Evolutionary conservation across 2,329 filamentous ascomycete species (phyloP), one percentile per base, ranked within the genome.

Genomic region (Diaporthe eres): DNA sequence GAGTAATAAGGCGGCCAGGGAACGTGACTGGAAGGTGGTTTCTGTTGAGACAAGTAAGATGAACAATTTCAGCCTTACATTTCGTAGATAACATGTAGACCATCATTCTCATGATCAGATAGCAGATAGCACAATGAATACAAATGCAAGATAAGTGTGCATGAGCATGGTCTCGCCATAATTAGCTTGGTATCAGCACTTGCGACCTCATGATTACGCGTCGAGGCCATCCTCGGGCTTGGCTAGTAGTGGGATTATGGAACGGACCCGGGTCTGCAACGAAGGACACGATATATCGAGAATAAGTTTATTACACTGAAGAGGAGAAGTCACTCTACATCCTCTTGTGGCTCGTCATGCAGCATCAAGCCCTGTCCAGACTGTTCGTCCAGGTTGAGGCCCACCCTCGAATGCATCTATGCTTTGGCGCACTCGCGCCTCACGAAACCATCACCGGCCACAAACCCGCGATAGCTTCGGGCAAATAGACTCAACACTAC

Each of bases 241-340:
- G 65, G 65, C 49, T 70, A 6, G n/a, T 34, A 37, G 6, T 7
- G 65, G 8, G 10, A 70, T 28, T 55, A 55, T 42, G 8, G 34
- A 53, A 42, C 22, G 34, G 65, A 34, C n/a, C 65, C 34, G 49
- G 65, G 65, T 70, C 65, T 70, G 65, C 65, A 70, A 25, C 19
- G 34, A 70, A 42, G 9, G n/a, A 39, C 13, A 42, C 2, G 22
- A 55, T 2, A 31, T 53, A 3, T 70, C 47, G n/a, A 42, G 28
- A 6, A 28, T 15, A 22, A 70, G 49, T n/a, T 31, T 55, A 34
- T 28, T 28, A 9, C 2, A 28, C 4, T 37, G n/a, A 28, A 22
- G 12, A 31, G 25, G 0, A n/a, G 4, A 70, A 55, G 65, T 70
- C 49, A 70, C 49, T 70, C 3, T 70, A 70, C 65, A 70, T 70